Evolutionary conservation across 2,329 filamentous ascomycete species (phyloP), one percentile per base, ranked within the genome.

Genomic region (Elsinoe arachidis): DNA sequence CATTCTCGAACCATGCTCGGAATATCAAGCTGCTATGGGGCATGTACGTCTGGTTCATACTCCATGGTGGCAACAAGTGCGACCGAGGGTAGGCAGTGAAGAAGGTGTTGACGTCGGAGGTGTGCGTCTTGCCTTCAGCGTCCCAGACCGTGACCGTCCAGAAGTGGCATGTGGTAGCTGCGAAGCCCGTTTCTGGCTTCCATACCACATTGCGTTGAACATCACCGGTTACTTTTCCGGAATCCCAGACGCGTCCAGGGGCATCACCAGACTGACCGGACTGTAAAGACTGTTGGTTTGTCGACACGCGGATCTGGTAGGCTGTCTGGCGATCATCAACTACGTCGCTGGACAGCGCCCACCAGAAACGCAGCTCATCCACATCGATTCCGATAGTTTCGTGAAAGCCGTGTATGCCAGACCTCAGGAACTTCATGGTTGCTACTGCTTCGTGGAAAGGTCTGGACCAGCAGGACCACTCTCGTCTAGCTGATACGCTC

Each of bases 11-110:
- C 72, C 71, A 74, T 4, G 71, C 69, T 26, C 71, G 67, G 57
- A 74, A 74, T 56, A 74, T 74, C 11, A 74, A 64, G 35, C 70
- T 72, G 3, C 68, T 68, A 56, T 74, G 71, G 9, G 71, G 72
- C 71, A 74, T 74, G 59, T 74, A 73, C 15, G 68, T 72, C 55
- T 74, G 71, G 53, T 73, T 74, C 70, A 74, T 73, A 60, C 71
- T 73, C 51, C 71, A 73, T 1, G 71, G 71, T 7, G 71, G 72
- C 14, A 73, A 58, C 14, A 72, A 61, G 47, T 63, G 66, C 6
- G 66, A 68, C 47, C 69, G 63, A 10, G 71, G 70, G 37, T 74
- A 74, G 2, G 72, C 68, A 1, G 71, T 73, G 61, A 72, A 74
- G 57, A 74, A 72, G 47, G 70, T 67, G 30, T 72, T 69, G 14